Evolutionary conservation across 2,329 filamentous ascomycete genomes (phyloP), one percentile per base, ranked within the genome.

Genomic region (Aspergillus alliaceus): DNA sequence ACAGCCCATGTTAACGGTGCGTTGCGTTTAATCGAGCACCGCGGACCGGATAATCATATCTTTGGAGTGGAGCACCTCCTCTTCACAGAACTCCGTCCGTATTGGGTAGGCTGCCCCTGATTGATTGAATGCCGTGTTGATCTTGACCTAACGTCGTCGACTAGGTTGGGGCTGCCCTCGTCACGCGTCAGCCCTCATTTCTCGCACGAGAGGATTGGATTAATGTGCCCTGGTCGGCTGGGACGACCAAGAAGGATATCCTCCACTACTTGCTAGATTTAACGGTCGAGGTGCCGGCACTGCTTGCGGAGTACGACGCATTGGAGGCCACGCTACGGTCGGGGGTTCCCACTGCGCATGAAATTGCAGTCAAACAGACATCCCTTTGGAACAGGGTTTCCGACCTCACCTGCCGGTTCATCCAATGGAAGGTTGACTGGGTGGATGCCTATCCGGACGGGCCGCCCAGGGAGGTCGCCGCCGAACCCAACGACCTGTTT

Each of bases 1-100:
- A 44, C 62, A 1, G 70, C 72, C 27, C 73, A 76, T 44, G 67
- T 73, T 14, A 60, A 64, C 40, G 74, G 73, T 44, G 73, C 72
- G 14, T 58, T 74, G 54, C 71, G 69, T 31, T 51, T 76, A 51
- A 71, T 76, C 22, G 69, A 75, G 47, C 72, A 75, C 55, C 71
- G 74, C 29, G 74, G 74, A 8, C 72, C 74, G 0, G 72, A 75
- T 49, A 74, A 70, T 34, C 74, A 76, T 57, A 70, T 75, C 51
- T 71, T 72, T 56, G 74, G 74, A 1, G 71, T 76, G 2, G 74
- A 76, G 48, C 73, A 76, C 63, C 59, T 73, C 3, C 53, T 75
- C 6, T 76, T 73, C 46, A 72, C 72, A 2, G 74, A 76, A 48
- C 61, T 76, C 24, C 68, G 74, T 24, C 73, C 74, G 12, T 76